These are phyloP conservation scores for Mycena albidolilacea DNA, from an alignment of 768 basidiomycete species.

Conservation along the genomic window DNA sequence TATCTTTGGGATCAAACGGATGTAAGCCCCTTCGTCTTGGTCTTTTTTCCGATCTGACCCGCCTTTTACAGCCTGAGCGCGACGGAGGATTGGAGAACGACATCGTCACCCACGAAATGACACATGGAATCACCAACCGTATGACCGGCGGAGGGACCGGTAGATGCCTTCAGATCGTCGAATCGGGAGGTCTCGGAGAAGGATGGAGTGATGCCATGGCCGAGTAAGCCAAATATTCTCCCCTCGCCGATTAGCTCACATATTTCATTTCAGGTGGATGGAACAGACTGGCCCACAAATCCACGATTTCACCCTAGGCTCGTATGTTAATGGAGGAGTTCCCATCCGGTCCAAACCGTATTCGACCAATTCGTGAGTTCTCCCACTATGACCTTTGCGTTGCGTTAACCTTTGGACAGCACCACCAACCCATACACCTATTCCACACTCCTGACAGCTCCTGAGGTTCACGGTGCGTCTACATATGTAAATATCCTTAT, in stretches of 20 bases:
- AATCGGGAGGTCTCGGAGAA: not conserved
- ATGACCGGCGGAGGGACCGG: not conserved
- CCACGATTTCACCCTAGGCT: not conserved
- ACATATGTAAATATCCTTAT: not conserved
- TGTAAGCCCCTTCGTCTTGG: no score
- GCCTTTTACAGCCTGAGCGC: no score
- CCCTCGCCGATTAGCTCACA: not conserved
- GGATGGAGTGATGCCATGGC: not conserved
- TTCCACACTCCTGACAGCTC: no score
- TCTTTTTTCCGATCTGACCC: no score
- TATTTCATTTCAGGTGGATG: not conserved
- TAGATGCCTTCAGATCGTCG: not conserved
- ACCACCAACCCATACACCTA: no score
- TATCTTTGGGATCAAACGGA: no score
- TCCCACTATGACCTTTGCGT: no score
- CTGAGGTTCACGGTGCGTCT: no score
- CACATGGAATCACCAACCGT: no score
- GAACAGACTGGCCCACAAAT: not conserved
- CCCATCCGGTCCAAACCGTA: not conserved
- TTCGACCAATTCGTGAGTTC: slow-evolving; percentile 3
- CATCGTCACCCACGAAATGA: no score
- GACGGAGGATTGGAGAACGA: no score
- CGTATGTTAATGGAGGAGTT: not conserved
- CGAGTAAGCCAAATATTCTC: not conserved
- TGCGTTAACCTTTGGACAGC: no score